These are phyloP conservation scores for Physcomitrellopsis africana DNA, from an alignment of 225 moss, liverwort and hornwort species.

Conservation along the genomic window DNA sequence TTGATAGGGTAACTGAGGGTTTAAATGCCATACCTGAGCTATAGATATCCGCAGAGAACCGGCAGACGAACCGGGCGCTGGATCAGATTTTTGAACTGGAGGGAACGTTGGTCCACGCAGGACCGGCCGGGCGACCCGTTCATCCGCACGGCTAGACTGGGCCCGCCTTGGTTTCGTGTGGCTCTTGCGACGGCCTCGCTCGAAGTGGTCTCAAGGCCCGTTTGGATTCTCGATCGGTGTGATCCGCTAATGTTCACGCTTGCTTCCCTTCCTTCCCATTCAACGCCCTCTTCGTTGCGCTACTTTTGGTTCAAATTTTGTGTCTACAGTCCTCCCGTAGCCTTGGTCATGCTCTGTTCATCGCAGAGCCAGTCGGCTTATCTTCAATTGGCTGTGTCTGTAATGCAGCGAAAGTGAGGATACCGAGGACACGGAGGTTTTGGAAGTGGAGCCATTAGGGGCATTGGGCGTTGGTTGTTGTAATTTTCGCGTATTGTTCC, in stretches of 20 bases:
- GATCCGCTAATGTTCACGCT: neutral
- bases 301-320: neutral
- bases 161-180: neutral
- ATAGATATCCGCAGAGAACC: no score
- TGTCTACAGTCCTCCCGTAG: neutral
- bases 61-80: no score
- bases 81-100: slow-evolving; percentile 16
- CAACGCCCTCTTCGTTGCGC: slow-evolving; percentile 10
- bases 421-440: neutral
- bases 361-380: neutral
- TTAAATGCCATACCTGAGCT: no score
- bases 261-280: neutral
- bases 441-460: neutral
- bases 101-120: slow-evolving; percentile 13
- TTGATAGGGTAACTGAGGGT: no score
- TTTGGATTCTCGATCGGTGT: slow-evolving; percentile 17
- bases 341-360: neutral
- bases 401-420: neutral
- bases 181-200: neutral
- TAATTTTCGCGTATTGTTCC: neutral
- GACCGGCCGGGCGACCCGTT: neutral
- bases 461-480: neutral
- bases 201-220: neutral
- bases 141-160: neutral
- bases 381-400: slow-evolving; percentile 13